Evolutionary conservation across 2,329 filamentous ascomycete species (phyloP).

Genomic region (Trichoderma koningii): DNA sequence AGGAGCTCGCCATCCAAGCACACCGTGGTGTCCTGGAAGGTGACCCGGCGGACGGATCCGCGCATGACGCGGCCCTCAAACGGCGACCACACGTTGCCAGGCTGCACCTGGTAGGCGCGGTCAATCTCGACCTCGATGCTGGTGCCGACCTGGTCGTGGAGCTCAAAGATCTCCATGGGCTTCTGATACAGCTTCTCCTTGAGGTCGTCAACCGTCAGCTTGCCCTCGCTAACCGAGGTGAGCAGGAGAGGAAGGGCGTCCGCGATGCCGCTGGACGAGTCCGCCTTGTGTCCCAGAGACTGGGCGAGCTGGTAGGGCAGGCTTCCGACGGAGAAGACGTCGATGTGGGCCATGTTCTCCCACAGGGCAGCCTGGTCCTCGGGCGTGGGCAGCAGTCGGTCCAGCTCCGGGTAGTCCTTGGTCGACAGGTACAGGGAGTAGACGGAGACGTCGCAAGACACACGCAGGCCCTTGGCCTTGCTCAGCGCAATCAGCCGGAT

Average conservation of each 20-base stretch:
- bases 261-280: slow-evolving; percentile 66
- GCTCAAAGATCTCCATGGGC: slow-evolving; percentile 77
- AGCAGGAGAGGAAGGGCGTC: slow-evolving; percentile 74
- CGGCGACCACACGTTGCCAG: slow-evolving; percentile 63
- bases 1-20: slow-evolving; percentile 70
- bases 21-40: slow-evolving; percentile 72
- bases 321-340: slow-evolving; percentile 78
- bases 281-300: slow-evolving; percentile 53
- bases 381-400: slow-evolving; percentile 61
- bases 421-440: slow-evolving; percentile 76
- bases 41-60: slow-evolving; percentile 72
- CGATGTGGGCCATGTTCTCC: slow-evolving; percentile 71
- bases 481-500: slow-evolving; percentile 74
- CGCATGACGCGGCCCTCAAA: slow-evolving; percentile 69
- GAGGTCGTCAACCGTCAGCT: slow-evolving; percentile 72
- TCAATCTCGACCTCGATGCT: slow-evolving; percentile 76
- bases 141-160: slow-evolving; percentile 75
- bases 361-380: slow-evolving; percentile 73
- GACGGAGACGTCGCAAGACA: slow-evolving; percentile 81
- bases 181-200: slow-evolving; percentile 72
- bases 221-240: slow-evolving; percentile 73
- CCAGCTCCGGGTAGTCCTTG: slow-evolving; percentile 67
- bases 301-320: slow-evolving; percentile 74
- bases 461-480: slow-evolving; percentile 79
- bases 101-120: slow-evolving; percentile 63